A percentile compares a stretch with the other conserved stretches of the same genome.
Evolutionary conservation across 1,284 basidiomycete genomes (phyloP).

Genomic region (Xerocomus amazonicus): DNA sequence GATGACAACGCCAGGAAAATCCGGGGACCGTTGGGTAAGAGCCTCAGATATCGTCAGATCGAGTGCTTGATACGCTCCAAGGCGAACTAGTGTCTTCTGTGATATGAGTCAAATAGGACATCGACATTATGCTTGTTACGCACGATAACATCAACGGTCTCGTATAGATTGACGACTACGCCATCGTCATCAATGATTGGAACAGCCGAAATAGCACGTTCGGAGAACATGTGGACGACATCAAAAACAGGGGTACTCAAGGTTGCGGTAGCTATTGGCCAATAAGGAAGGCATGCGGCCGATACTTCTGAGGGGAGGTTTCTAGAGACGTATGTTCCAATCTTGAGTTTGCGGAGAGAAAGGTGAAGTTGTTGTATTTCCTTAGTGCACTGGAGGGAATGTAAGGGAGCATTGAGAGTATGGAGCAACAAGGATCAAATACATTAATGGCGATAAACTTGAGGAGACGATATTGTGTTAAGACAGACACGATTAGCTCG

Average conservation of each 20-base stretch:
- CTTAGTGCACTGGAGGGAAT: slow-evolving; percentile 53
- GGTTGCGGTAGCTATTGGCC: slow-evolving; percentile 91
- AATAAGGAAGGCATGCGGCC: slow-evolving; percentile 65
- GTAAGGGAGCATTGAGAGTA: slow-evolving; percentile 9
- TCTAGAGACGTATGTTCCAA: slow-evolving; percentile 86
- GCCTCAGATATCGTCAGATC: slow-evolving; percentile 96
- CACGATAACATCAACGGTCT: slow-evolving; percentile 98
- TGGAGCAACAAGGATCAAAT: slow-evolving; percentile 30
- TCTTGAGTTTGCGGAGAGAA: slow-evolving; percentile 82
- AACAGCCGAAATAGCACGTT: slow-evolving; percentile 93
- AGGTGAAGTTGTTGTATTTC: slow-evolving; percentile 76
- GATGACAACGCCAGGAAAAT: slow-evolving; percentile 95
- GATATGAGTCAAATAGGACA: slow-evolving; percentile 8
- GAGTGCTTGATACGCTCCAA: slow-evolving; percentile 91
- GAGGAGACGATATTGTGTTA: slow-evolving; percentile 97
- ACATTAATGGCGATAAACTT: slow-evolving; percentile 99
- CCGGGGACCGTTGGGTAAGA: slow-evolving; percentile 83
- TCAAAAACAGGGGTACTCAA: slow-evolving; percentile 94
- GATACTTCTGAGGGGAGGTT: slow-evolving; percentile 39
- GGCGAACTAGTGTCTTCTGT: slow-evolving; percentile 86
- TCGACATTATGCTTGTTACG: slow-evolving; percentile 34
- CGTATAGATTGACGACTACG: slow-evolving; percentile 94
- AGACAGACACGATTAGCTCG: slow-evolving; percentile 92
- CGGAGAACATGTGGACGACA: slow-evolving; percentile 98
- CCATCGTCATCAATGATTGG: slow-evolving; percentile 94